Evolutionary conservation across 2,329 filamentous ascomycete species (phyloP).

Genomic region (Scedosporium dehoogii): DNA sequence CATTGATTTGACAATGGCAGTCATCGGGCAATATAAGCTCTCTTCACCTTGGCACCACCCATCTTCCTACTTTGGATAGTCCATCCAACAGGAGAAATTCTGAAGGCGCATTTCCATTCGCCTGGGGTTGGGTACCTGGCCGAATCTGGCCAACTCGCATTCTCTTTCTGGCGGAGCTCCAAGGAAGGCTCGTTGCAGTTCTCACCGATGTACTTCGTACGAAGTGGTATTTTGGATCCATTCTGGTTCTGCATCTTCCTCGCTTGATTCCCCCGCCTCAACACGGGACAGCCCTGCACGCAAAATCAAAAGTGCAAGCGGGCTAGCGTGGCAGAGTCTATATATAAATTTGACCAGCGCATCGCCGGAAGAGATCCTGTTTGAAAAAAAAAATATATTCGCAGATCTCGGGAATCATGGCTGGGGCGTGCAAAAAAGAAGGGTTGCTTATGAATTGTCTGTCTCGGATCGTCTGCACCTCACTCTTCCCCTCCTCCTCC

Average conservation of each 20-base stretch:
- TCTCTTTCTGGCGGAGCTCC: not conserved
- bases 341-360: not conserved
- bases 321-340: not conserved
- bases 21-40: constrained; percentile 2
- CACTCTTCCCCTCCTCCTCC: not conserved
- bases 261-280: not conserved
- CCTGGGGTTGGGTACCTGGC: not conserved
- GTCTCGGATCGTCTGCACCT: not conserved
- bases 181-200: not conserved
- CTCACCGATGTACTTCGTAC: not conserved
- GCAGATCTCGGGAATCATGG: not conserved
- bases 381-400: not conserved
- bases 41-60: not conserved
- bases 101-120: not conserved
- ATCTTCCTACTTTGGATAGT: not conserved
- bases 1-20: constrained; percentile 25
- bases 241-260: not conserved
- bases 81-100: constrained; percentile 1
- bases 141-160: not conserved
- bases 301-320: not conserved
- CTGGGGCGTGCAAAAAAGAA: not conserved
- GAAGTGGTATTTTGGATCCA: not conserved
- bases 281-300: not conserved
- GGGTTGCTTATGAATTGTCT: not conserved
- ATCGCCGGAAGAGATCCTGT: not conserved